Evolutionary conservation across 805 yeast species (phyloP).

Genomic region (Saturnispora sekii): DNA sequence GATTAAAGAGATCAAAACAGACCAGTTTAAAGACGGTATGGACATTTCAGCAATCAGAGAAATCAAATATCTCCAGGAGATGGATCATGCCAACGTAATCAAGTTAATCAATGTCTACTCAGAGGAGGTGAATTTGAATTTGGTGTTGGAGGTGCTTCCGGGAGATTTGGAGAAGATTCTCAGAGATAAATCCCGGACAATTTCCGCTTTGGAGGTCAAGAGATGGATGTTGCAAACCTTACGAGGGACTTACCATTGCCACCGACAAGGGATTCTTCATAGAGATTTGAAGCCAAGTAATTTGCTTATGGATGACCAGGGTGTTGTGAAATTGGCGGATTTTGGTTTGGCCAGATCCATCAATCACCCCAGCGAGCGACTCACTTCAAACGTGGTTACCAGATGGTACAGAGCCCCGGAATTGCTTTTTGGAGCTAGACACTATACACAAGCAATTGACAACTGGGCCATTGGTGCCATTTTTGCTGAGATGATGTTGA

Average conservation of each 20-base stretch:
- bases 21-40: conserved; percentile 88
- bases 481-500: conserved; percentile 90
- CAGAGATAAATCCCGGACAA: conserved; percentile 65
- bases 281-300: conserved; percentile 93
- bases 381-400: conserved; percentile 93
- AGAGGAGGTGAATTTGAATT: conserved; percentile 56
- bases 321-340: conserved; percentile 90
- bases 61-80: conserved; percentile 77
- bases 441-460: conserved; percentile 84
- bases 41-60: conserved; percentile 98
- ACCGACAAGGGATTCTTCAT: conserved; percentile 80
- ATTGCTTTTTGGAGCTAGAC: conserved; percentile 75
- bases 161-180: conserved; percentile 86
- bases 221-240: conserved; percentile 92
- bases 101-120: conserved; percentile 77
- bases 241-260: conserved; percentile 93
- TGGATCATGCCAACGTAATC: conserved; percentile 71
- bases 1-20: conserved; percentile 90
- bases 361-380: conserved; percentile 63
- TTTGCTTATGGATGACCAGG: conserved; percentile 75
- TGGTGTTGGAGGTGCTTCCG: conserved; percentile 90
- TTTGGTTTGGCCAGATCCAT: conserved; percentile 88
- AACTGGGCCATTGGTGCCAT: conserved; percentile 96
- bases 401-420: conserved; percentile 99
- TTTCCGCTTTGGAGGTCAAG: conserved; percentile 80